phyloP scores from a whole-genome alignment of 2,329 filamentous ascomycete species.

The Ambrosiella xylebori region DNA sequence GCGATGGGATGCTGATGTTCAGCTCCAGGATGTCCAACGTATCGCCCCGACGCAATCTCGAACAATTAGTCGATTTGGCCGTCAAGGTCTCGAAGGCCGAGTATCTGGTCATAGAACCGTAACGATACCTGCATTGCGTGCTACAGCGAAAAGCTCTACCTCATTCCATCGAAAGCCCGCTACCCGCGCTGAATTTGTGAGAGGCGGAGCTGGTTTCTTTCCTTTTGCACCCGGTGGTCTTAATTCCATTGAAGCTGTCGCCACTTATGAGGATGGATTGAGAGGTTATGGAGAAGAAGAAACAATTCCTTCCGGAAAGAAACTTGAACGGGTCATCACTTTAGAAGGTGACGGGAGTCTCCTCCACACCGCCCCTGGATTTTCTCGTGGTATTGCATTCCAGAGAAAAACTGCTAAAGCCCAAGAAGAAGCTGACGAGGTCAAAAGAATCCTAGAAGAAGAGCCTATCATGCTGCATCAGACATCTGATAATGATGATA shows the following conservation, averaged over 20 bases:
- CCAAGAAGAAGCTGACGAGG: constrained; percentile 51
- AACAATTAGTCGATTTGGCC: constrained; percentile 82
- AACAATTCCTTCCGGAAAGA: constrained; percentile 22
- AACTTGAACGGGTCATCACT: constrained; percentile 72
- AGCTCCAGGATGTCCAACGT: constrained; percentile 71
- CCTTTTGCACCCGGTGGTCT: constrained; percentile 85
- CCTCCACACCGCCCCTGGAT: constrained; percentile 66
- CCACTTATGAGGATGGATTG: constrained; percentile 60
- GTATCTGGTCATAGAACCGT: constrained; percentile 92
- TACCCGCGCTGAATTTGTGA: constrained; percentile 73
- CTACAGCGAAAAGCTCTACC: constrained; percentile 88
- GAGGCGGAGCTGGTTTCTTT: constrained; percentile 83
- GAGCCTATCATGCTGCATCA: constrained; percentile 20
- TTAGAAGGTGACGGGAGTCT: constrained; percentile 62
- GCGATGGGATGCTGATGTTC: constrained; percentile 63
- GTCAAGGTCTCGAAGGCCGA: constrained; percentile 78
- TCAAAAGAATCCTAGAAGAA: constrained; percentile 32
- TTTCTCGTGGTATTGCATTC: constrained; percentile 62
- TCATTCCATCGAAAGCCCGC: constrained; percentile 76
- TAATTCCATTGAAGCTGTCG: constrained; percentile 70
- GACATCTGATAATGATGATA: not conserved
- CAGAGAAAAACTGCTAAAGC: constrained; percentile 35
- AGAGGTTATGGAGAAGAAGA: constrained; percentile 21
- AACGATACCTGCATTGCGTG: constrained; percentile 74
- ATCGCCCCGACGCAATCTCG: constrained; percentile 82